These are phyloP conservation scores for Rubia yunnanensis DNA, from an alignment of 257 asterid species.

Conservation along the genomic window DNA sequence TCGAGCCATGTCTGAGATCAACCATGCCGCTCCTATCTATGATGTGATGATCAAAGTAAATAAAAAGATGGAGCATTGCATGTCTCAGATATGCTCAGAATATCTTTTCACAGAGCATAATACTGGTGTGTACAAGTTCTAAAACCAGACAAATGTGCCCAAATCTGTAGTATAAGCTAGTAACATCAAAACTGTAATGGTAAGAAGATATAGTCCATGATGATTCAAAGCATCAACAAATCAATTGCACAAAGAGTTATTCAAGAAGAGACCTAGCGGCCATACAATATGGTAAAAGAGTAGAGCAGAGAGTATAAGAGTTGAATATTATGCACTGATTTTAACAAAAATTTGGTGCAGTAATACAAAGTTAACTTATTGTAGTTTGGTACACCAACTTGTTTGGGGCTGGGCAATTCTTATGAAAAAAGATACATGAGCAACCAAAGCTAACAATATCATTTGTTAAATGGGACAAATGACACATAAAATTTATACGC, in stretches of 20 bases:
- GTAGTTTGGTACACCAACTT: background rate
- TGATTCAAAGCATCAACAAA: background rate
- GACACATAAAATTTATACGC: background rate
- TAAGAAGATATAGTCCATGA: constrained; percentile 1
- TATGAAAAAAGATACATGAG: background rate
- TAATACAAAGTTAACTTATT: background rate
- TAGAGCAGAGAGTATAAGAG: background rate
- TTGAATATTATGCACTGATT: background rate
- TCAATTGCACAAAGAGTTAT: background rate
- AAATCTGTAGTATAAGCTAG: background rate
- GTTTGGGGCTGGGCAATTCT: background rate
- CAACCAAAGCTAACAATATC: background rate
- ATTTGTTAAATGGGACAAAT: background rate
- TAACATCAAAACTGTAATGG: background rate
- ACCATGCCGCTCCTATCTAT: constrained; percentile 16
- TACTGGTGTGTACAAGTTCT: background rate
- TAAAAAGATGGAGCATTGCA: constrained; percentile 13
- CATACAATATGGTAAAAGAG: background rate
- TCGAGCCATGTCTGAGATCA: constrained; percentile 16
- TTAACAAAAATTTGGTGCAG: background rate
- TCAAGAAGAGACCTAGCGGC: background rate
- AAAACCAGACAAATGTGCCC: background rate
- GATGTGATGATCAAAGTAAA: constrained; percentile 21
- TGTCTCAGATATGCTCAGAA: constrained; percentile 9
- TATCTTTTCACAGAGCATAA: constrained; percentile 1